Base-by-base conservation (phyloP, 2,329 filamentous ascomycete genomes). In the Pseudogymnoascus sp. region DNA sequence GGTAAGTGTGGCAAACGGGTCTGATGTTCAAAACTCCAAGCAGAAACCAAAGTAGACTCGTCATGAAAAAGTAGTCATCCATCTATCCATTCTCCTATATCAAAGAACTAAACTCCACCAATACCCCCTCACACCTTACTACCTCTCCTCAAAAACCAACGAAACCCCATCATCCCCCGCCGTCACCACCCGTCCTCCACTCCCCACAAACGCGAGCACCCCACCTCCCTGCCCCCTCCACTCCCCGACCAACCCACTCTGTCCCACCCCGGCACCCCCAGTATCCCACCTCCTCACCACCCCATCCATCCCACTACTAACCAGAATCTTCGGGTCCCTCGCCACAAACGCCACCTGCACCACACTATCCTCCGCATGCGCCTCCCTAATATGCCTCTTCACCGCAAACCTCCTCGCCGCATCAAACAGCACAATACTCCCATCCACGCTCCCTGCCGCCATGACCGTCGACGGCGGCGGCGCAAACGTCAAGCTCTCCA, bases 191-290 rank as follows among this genome's bases (percentile, higher is more conserved):
- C 86, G 82, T 75, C 86, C 84, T 0, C 91, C 91, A 73, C 87
- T 82, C 5, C 87, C 86, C 62, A 96, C 93, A 73, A 97, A 99
- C 0, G 89, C 93, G 69, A 97, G 77, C 7, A 97, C 88, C 62
- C 93, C 93, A 36, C 93, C 93, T 21, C 91, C 88, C 77, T 95
- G 91, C 0, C 95, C 95, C 75, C 83, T 91, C 93, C 93, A 97
- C 76, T 97, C 93, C 67, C 87, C 88, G 23, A 91, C 78, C 62
- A 96, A 77, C 0, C 91, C 92, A 62, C 86, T 85, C 7, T 81
- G 85, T 1, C 85, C 85, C 0, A 83, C 84, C 1, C 83, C 81
- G 1, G 86, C 89, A 6, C 88, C 86, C 63, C 86, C 87, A 4
- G 84, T 80, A 76, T 99, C 93, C 95, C 95, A 99, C 65, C 93